A percentile compares a stretch with the other conserved stretches of the same genome.
These are phyloP conservation scores for Choanephora cucurbitarum DNA, from an alignment of 371 early-diverging fungal genomes.

Conservation along the genomic window DNA sequence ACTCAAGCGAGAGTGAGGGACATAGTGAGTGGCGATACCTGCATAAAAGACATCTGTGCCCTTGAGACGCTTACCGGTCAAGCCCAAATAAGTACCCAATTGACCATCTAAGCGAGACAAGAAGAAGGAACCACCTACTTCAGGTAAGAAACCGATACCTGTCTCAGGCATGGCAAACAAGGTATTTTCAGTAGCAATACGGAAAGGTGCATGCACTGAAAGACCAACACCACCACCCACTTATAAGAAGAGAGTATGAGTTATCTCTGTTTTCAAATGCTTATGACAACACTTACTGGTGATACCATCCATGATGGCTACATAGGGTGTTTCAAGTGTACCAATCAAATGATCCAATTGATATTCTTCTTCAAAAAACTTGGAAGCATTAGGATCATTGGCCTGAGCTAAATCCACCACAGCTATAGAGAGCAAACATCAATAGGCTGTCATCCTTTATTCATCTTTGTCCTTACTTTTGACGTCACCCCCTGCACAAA, in stretches of 20 bases:
- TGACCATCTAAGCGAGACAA: constrained; percentile 92
- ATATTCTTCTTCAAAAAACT: constrained; percentile 93
- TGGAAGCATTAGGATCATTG: constrained; percentile 57
- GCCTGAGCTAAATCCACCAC: constrained; percentile 49
- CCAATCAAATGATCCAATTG: constrained; percentile 91
- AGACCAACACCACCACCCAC: constrained; percentile 98
- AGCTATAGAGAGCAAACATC: constrained; percentile 20
- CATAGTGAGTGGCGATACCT: constrained; percentile 95
- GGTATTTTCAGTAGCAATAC: constrained; percentile 94
- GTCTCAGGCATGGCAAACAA: constrained; percentile 97
- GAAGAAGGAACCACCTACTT: constrained; percentile 96
- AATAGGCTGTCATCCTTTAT: background rate
- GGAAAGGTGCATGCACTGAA: constrained; percentile 94
- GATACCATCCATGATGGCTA: constrained; percentile 90
- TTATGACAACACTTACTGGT: constrained; percentile 90
- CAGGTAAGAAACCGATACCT: constrained; percentile 94
- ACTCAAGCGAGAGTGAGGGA: constrained; percentile 86
- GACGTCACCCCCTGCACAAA: constrained; percentile 98
- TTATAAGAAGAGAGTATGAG: too few species aligned
- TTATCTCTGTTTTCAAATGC: too few species aligned
- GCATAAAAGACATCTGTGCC: constrained; percentile 85
- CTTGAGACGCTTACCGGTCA: constrained; percentile 85
- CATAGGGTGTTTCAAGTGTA: constrained; percentile 82
- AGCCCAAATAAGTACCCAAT: constrained; percentile 89
- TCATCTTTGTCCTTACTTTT: constrained; percentile 52